Percentiles rank a stretch among this genome's conserved stretches.
Conservation (phyloP, 139 green algal species). For the Closterium sp. region DNA sequence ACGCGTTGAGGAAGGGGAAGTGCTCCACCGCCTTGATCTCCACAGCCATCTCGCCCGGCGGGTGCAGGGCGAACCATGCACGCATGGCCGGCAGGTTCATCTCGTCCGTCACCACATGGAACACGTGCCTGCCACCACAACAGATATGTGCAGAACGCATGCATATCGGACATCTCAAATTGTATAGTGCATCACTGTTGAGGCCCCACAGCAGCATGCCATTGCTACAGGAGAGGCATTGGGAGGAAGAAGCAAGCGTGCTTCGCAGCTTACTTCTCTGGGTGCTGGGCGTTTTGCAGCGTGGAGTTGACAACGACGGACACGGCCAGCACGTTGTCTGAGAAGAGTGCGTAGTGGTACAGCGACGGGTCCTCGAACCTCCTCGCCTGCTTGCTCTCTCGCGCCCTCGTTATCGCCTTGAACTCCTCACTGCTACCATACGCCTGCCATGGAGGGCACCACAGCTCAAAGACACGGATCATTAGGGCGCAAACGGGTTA, state of each 20-base stretch:
- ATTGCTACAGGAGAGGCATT: too few species aligned
- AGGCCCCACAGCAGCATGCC: background rate
- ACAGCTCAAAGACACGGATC: too few species aligned
- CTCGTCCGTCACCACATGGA: slow-evolving; percentile 33
- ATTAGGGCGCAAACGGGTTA: too few species aligned
- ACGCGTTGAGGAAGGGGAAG: slow-evolving; percentile 27
- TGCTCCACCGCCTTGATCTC: slow-evolving; percentile 36
- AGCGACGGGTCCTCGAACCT: slow-evolving; percentile 6
- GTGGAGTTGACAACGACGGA: slow-evolving; percentile 33
- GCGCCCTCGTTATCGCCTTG: background rate
- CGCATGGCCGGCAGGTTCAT: slow-evolving; percentile 30
- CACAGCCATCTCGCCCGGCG: background rate
- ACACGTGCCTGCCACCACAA: slow-evolving; percentile 13
- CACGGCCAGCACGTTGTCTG: slow-evolving; percentile 38
- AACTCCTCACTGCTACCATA: background rate
- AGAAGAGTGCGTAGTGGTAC: slow-evolving; percentile 42
- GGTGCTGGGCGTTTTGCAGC: slow-evolving; percentile 3
- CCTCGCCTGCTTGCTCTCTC: background rate
- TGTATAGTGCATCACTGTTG: background rate
- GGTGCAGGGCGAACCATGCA: slow-evolving; percentile 24
- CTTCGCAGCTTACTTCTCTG: background rate
- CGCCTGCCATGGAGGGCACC: too few species aligned
- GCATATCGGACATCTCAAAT: background rate
- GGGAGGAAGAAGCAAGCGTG: too few species aligned
- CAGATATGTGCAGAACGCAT: background rate